Base-by-base conservation (phyloP, 768 basidiomycete species). In the Mycena chlorophos region DNA sequence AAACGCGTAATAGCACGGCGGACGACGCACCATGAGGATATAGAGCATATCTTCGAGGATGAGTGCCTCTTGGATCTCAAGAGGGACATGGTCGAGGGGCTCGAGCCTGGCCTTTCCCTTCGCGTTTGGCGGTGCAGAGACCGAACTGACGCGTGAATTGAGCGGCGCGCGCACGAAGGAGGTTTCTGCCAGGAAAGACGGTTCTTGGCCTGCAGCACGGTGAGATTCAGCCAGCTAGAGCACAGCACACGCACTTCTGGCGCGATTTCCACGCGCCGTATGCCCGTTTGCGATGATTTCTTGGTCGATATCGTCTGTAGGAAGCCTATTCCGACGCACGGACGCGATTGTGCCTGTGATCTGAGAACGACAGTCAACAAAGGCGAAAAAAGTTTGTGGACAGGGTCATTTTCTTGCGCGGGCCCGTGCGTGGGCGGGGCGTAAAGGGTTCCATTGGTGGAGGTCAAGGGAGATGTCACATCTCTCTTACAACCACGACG, bases 41-140 rank as follows among this genome's bases (percentile, higher is more conserved):
- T 84, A 95, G n/a, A 98, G 69, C 48, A 99, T 73, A 73, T 98
- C 97, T 69, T 98, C 95, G 42, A 97, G 76, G 47, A 98, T 80
- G 65, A 94, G 73, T 0, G 96, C 94, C 66, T 99, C 95, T 66
- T 98, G 97, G n/a, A 98, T 79, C 45, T 94, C 91, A 50, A 94
- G 66, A 1, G 89, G 85, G 4, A 96, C 78, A 29, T 85, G 80
- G 62, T 86, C 84, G 40, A 97, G 68, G 4, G 77, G 68, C 60
- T 83, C 83, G 56, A 85, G 86, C 67, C 76, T 86, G 17, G 75
- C 82, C 63, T 90, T 91, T 37, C 87, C 88, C 63, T 91, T 90
- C 26, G 70, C 67, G 57, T 80, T 84, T 13, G 78, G 78, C 20
- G 66, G 64, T 27, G 63, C 65, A 57, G 69, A 63, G n/a, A 68